phyloP scores from a whole-genome alignment of 768 basidiomycete species.

The Lactarius evosmus region DNA sequence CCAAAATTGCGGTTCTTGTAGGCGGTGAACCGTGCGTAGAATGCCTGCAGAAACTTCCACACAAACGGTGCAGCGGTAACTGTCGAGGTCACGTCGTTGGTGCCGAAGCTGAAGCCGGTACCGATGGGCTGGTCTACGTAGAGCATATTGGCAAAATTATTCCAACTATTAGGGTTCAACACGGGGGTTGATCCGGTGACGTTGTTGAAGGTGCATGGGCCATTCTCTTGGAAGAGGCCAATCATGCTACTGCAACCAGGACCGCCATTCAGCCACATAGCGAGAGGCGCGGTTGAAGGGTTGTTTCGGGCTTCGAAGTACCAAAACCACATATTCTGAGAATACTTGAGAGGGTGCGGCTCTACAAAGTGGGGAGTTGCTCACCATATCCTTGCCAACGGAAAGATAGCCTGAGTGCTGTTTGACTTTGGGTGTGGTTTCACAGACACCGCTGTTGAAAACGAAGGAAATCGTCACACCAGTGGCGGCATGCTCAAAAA shows the following conservation, averaged over 20 bases:
- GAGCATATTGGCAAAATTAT: constrained; percentile 24
- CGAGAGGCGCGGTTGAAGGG: constrained; percentile 1
- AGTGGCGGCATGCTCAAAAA: not conserved
- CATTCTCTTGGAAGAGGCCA: constrained; percentile 16
- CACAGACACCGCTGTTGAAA: not conserved
- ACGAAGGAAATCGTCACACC: not conserved
- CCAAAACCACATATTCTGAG: constrained; percentile 12
- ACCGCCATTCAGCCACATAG: constrained; percentile 9
- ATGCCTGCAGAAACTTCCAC: not conserved
- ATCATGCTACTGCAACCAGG: not conserved
- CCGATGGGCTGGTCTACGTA: constrained; percentile 22
- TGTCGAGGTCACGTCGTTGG: not conserved
- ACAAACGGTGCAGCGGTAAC: not conserved
- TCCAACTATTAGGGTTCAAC: constrained; percentile 17
- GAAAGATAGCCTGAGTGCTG: not conserved
- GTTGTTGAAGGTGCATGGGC: constrained; percentile 20
- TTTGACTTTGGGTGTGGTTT: not conserved
- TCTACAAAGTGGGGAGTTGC: too few relatives aligned
- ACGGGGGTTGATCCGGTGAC: constrained; percentile 3
- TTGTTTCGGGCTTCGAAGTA: constrained; percentile 7
- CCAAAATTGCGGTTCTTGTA: constrained; percentile 41
- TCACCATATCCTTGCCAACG: not conserved
- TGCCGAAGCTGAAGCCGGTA: not conserved
- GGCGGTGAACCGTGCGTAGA: constrained; percentile 38
- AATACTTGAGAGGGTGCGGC: not conserved